Evolutionary conservation across 495 filamentous ascomycete genomes (phyloP).

Genomic region (Penicillium simplicissimum): DNA sequence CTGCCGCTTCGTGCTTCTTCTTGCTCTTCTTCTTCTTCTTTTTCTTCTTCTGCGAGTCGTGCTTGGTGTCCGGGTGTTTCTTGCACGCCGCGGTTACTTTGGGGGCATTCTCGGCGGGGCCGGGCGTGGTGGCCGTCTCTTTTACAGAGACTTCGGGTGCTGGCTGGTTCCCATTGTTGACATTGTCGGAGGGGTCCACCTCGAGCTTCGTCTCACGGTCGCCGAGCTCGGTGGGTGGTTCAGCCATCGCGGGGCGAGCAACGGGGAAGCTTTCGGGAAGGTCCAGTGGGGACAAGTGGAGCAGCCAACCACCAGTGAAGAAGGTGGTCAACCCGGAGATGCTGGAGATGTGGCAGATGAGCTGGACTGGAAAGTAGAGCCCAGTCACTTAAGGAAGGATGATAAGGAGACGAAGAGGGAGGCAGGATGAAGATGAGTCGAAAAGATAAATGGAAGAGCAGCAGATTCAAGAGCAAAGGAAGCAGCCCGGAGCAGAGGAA

Average conservation of each 20-base stretch:
- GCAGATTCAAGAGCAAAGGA: background rate
- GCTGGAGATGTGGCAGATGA: background rate
- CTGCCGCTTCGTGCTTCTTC: slow-evolving; percentile 25
- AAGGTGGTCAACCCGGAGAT: background rate
- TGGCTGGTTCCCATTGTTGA: slow-evolving; percentile 21
- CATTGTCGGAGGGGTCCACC: slow-evolving; percentile 31
- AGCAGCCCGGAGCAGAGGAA: background rate
- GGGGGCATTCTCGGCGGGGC: slow-evolving; percentile 23
- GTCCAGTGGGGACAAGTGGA: slow-evolving; percentile 9
- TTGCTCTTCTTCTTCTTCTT: slow-evolving; percentile 33
- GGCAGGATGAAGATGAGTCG: background rate
- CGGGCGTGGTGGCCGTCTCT: slow-evolving; percentile 26
- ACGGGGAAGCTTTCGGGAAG: slow-evolving; percentile 14
- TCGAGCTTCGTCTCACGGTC: slow-evolving; percentile 30
- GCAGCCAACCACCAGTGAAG: slow-evolving; percentile 1
- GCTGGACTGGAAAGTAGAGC: background rate
- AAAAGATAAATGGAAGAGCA: background rate
- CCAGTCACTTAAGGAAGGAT: no score
- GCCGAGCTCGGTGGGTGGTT: slow-evolving; percentile 21
- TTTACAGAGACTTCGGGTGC: slow-evolving; percentile 27
- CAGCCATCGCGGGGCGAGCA: slow-evolving; percentile 31
- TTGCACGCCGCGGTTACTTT: slow-evolving; percentile 38
- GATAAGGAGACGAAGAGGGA: background rate
- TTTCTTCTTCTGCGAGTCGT: slow-evolving; percentile 22
- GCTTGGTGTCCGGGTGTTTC: slow-evolving; percentile 37